These are phyloP conservation scores for Colletotrichum cuscutae DNA, from an alignment of 2,329 filamentous ascomycete species.

Conservation along the genomic window DNA sequence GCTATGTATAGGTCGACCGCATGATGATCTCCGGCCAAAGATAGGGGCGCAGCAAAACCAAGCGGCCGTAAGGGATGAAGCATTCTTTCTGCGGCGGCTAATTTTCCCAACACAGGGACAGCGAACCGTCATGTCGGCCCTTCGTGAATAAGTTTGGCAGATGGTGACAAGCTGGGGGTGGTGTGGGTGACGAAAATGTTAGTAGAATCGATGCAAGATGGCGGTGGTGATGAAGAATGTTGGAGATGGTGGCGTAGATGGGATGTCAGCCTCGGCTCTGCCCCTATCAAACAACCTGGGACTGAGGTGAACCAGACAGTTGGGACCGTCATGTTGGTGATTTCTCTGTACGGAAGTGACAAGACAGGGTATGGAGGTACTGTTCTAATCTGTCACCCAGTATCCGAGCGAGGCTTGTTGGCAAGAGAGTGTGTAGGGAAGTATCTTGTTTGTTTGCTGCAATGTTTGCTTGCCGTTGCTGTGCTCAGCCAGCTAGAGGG, in stretches of 20 bases:
- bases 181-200: neutral
- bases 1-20: neutral
- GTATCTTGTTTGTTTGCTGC: neutral
- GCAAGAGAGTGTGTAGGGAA: neutral
- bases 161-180: neutral
- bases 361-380: neutral
- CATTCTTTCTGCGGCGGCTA: neutral
- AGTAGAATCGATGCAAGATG: constrained; percentile 2
- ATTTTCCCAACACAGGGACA: constrained; percentile 21
- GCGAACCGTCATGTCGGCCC: neutral
- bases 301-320: constrained; percentile 11
- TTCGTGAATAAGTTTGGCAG: constrained; percentile 10
- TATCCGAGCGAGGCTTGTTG: neutral
- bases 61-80: neutral
- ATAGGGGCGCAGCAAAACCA: neutral
- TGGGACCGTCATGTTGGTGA: constrained; percentile 13
- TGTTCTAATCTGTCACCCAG: neutral
- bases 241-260: neutral
- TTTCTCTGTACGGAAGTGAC: neutral
- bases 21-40: neutral
- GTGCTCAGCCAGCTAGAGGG: neutral
- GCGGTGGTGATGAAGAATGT: constrained; percentile 21
- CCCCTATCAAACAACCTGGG: neutral
- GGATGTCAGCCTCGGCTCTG: neutral
- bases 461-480: constrained; percentile 14